A percentile compares a stretch with the other conserved stretches of the same genome.
These are phyloP conservation scores for Huntiella decipiens DNA, from an alignment of 2,329 filamentous ascomycete species.

Conservation along the genomic window DNA sequence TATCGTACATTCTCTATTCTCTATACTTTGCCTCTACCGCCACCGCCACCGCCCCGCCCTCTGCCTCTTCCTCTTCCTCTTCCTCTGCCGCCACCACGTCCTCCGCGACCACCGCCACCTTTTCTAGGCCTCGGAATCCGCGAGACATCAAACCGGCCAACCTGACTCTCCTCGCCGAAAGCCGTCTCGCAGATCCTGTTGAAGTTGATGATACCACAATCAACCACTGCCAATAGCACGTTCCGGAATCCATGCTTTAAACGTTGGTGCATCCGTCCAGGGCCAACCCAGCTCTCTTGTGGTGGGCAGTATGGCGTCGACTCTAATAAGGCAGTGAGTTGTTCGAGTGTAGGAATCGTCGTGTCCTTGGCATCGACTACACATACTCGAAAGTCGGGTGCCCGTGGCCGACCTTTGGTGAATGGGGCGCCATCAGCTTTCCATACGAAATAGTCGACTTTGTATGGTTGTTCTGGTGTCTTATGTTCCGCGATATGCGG, in stretches of 20 bases:
- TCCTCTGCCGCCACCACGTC: slow-evolving; percentile 24
- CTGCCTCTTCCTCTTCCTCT: slow-evolving; percentile 19
- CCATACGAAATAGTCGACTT: slow-evolving; percentile 65
- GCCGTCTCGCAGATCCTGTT: slow-evolving; percentile 61
- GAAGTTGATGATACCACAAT: slow-evolving; percentile 79
- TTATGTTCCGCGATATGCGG: slow-evolving; percentile 12
- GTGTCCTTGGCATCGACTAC: slow-evolving; percentile 61
- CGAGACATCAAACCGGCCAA: slow-evolving; percentile 29
- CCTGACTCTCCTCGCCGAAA: slow-evolving; percentile 59
- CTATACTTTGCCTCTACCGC: background rate
- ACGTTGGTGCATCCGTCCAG: slow-evolving; percentile 47
- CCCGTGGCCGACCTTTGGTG: slow-evolving; percentile 58
- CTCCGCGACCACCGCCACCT: slow-evolving; percentile 22
- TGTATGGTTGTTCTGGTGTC: slow-evolving; percentile 35
- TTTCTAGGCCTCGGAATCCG: slow-evolving; percentile 20
- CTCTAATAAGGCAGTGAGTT: slow-evolving; percentile 53
- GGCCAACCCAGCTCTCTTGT: slow-evolving; percentile 18
- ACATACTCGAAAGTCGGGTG: slow-evolving; percentile 69
- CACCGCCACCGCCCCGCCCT: slow-evolving; percentile 1
- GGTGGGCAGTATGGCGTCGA: slow-evolving; percentile 37
- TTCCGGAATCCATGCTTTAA: slow-evolving; percentile 72
- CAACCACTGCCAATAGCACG: slow-evolving; percentile 72
- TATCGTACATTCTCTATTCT: no score
- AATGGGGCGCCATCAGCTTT: slow-evolving; percentile 44
- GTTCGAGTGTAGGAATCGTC: slow-evolving; percentile 49